Base-by-base conservation (phyloP, 129 eudicot genomes). In the Saposhnikovia divaricata region DNA sequence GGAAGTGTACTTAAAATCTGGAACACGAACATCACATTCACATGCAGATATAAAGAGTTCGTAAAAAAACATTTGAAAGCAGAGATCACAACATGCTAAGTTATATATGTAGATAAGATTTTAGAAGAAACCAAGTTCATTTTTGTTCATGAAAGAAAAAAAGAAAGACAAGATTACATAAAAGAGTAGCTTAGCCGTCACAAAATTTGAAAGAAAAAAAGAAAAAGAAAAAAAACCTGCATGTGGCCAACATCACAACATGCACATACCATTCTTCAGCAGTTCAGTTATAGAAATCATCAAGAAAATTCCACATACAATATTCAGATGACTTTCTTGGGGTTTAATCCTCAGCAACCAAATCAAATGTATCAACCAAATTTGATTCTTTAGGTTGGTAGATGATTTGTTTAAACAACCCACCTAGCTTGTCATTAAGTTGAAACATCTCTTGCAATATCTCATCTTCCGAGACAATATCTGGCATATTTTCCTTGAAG, bases 381-480 rank as follows among this genome's bases (percentile, higher is more conserved):
- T 85, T 74, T 13, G 83, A 75, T 45, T 85, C 88, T 82, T 88
- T 92, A 7, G 96, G 96, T 76, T 87, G 93, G 80, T 87, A 81
- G 34, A 89, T 80, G 45, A 90, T 83, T 77, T 89, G 85, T 39
- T 39, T 39, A 39, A 39, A 88, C 80, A 90, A 83, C 47, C 75
- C 31, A 23, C 74, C 83, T 16, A 85, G 79, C 73, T 72, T 83
- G 6, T 79, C 88, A 18, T 71, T 71, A 74, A 84, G 85, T 19
- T 71, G 81, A 70, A 87, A 82, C 96, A 93, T 87, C 61, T 74
- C 85, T 73, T 89, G 86, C 18, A 93, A 72, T 31, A 93, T 81
- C 61, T 47, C 79, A 57, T 93, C 98, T 16, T 83, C 84, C 1
- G 81, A 82, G 14, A 77, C 37, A 69, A 80, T 39, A 39, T 39